Evolutionary conservation across 2,329 filamentous ascomycete species (phyloP), one percentile per base, ranked within the genome.

Genomic region (Pyrenophora seminiperda): DNA sequence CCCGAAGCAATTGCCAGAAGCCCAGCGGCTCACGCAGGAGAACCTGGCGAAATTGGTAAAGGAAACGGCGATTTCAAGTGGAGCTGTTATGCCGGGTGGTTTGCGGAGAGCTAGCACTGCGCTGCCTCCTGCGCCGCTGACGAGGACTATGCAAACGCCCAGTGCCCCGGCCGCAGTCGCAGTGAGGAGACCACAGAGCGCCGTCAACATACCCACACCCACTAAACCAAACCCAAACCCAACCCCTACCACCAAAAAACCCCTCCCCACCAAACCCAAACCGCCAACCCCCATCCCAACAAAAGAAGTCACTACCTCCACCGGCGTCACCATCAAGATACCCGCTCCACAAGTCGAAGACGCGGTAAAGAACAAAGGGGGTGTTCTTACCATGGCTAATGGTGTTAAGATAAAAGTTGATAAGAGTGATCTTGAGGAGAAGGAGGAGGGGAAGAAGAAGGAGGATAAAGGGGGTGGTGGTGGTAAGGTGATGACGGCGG

Each of bases 31-130:
- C 1, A 73, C 70, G 4, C 70, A 73, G 47, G 70, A 72, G 46
- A 72, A 73, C 24, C 54, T 73, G 9, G 70, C 70, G 1, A 70
- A 67, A 39, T 40, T 73, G 4, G 70, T 73, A 5, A 73, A 72
- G 43, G 70, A 73, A 56, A 73, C 68, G 3, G 70, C 70, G 1
- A 71, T 72, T 30, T 62, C 67, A 46, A 70, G 65, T 43, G 70
- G 70, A 3, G 68, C 63, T 15, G 68, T 69, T 2, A 46, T 71
- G 38, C 68, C 70, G 4, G 61, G 63, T 7, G 66, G 66, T 1
- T 59, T 64, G 58, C 61, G 65, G 44, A 58, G 66, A 48, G 62
- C 65, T 6, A 67, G 54, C 20, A 69, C 67, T 13, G 63, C 68
- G 29, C 17, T 70, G 4, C 62, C 67, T 6, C 57, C 54, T 19